phyloP scores from a whole-genome alignment of 2,329 filamentous ascomycete species.

The Leptoxyphium fumago region DNA sequence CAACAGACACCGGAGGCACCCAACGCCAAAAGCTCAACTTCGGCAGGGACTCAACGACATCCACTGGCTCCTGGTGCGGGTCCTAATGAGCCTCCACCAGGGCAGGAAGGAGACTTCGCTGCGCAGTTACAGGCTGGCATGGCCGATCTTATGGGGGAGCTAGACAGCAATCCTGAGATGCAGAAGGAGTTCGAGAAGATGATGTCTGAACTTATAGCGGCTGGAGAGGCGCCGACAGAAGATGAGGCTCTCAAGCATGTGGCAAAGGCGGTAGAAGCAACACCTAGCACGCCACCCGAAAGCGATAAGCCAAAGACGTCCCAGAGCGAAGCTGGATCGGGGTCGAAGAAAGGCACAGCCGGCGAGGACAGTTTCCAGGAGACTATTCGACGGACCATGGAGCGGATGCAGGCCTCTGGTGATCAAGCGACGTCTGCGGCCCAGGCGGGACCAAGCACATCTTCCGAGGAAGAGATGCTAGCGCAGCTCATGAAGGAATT shows the following conservation, averaged over 20 bases:
- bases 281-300: slow-evolving; percentile 5
- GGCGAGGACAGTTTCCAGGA: slow-evolving; percentile 61
- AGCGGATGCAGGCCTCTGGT: slow-evolving; percentile 82
- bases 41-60: slow-evolving; percentile 17
- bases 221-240: slow-evolving; percentile 26
- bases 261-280: slow-evolving; percentile 18
- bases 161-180: slow-evolving; percentile 50
- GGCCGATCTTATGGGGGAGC: slow-evolving; percentile 63
- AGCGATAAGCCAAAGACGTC: slow-evolving; percentile 7
- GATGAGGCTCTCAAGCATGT: slow-evolving; percentile 17
- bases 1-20: slow-evolving; percentile 38
- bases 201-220: slow-evolving; percentile 54
- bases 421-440: slow-evolving; percentile 70
- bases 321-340: background rate
- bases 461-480: slow-evolving; percentile 62
- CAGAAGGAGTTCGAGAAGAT: slow-evolving; percentile 61
- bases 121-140: slow-evolving; percentile 82
- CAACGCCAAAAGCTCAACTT: slow-evolving; percentile 11
- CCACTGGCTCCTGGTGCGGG: slow-evolving; percentile 14
- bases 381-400: slow-evolving; percentile 86
- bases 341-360: background rate
- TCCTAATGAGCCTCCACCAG: slow-evolving; percentile 9
- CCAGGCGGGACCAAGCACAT: slow-evolving; percentile 42
- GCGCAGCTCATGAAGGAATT: slow-evolving; percentile 88
- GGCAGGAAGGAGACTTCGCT: slow-evolving; percentile 58